Evolutionary conservation across 2,329 filamentous ascomycete genomes (phyloP), one percentile per base, ranked within the genome.

Genomic region (Colletotrichum nymphaeae): DNA sequence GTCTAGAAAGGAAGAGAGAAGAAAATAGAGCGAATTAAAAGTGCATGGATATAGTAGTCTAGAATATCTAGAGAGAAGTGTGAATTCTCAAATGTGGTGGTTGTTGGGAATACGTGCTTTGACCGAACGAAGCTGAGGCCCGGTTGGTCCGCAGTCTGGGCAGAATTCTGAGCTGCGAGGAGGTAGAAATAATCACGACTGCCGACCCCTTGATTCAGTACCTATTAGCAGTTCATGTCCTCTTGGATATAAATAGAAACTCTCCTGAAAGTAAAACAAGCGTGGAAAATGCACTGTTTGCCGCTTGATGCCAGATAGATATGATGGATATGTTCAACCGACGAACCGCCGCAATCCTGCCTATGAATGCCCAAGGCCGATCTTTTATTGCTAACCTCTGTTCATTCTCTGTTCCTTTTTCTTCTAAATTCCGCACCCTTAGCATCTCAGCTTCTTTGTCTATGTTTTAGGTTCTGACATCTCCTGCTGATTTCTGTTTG

Each of bases 1-100:
- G 6, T 42, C 16, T 42, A 42, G 37, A 19, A 42, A 5, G 14
- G 1, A 19, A 42, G 14, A 19, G 7, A 42, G 16, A n/a, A n/a
- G 7, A 0, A 9, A 16, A 46, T 16, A 4, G 7, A 19, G 42
- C 8, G 1, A 9, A 46, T 1, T 1, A 8, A 4, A 2, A 4
- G 8, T 46, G 1, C 8, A n/a, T 46, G 42, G 16, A 8, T 19
- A 5, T n/a, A n/a, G 16, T 3, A 46, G 32, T 16, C 35, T 16
- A 42, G 42, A n/a, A 16, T 46, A n/a, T 8, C 6, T 8, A 16
- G 8, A n/a, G 42, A n/a, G 7, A 8, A 16, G 6, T n/a, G 42
- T 6, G 6, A 46, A 46, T n/a, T 8, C 14, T n/a, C 28, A 35
- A 56, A 22, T 11, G 28, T 2, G 14, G n/a, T n/a, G 16, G 32